Base-by-base conservation (phyloP, 305 asterid species). In the Fraxinus floribunda region DNA sequence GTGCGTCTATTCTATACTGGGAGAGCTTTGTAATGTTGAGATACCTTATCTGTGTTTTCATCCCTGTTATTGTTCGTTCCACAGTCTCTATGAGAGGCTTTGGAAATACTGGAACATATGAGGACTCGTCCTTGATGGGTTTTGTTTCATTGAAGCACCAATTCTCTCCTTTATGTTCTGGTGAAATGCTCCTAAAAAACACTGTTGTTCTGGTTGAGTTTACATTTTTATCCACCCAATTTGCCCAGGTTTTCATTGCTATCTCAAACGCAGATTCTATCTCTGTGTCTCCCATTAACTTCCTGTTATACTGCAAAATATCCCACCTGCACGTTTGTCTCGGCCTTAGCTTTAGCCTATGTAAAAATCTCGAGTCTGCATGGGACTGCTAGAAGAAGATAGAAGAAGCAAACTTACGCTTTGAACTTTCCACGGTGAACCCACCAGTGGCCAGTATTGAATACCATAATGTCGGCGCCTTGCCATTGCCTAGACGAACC, bases 191-290 rank as follows among this genome's bases (percentile, higher is more conserved):
- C 29, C 85, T 49, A 49, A 78, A 83, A 80, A 72, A 83, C 24
- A 83, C 82, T 20, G 55, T 83, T 9, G 85, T 83, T 78, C 70
- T 78, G 78, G 76, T 83, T 35, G 77, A 29, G 75, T 83, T 41
- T 4, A 83, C 79, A 62, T 78, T 83, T 36, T 55, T 36, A 10
- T 83, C 85, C 3, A 78, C 75, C 85, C 85, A 83, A 7, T 73
- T n/a, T 74, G 79, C 79, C 85, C 85, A 83, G 79, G 85, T 72
- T 39, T 62, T 71, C 82, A 83, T 83, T 26, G 82, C 82, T 46
- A 78, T 66, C 36, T 72, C 79, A 71, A 83, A 78, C 24, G 82
- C 82, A 77, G 82, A 78, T 83, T 83, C 85, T 52, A 52, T 29
- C 79, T 72, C 11, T 60, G 75, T 68, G 34, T 72, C 82, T 44